phyloP scores from a whole-genome alignment of 83 land plant genomes.

The Isoetes engelmannii region DNA sequence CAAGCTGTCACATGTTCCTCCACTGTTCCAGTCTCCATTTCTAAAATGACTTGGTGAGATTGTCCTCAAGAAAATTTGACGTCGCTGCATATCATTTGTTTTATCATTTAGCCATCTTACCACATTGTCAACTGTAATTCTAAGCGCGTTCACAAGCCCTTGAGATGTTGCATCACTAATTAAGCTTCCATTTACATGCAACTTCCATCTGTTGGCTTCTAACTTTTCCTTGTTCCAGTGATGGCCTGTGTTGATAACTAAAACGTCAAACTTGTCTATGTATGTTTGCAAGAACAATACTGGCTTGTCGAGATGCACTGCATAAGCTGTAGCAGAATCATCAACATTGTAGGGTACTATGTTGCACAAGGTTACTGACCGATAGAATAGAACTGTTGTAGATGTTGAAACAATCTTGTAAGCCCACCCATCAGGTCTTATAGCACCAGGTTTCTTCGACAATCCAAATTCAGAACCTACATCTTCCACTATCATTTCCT shows the following conservation, averaged over 20 bases:
- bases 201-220: conserved; percentile 54
- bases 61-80: conserved; percentile 45
- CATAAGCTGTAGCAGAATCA: conserved; percentile 38
- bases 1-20: conserved; percentile 63
- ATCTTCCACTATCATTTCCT: conserved; percentile 36
- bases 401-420: conserved; percentile 56
- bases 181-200: conserved; percentile 54
- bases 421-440: conserved; percentile 77
- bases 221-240: conserved; percentile 97
- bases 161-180: conserved; percentile 7
- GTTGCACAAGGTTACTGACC: conserved; percentile 79
- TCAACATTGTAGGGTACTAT: conserved; percentile 42
- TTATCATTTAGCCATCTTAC: conserved; percentile 47
- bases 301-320: conserved; percentile 90
- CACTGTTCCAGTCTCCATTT: conserved; percentile 83
- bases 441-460: conserved; percentile 42
- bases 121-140: conserved; percentile 45
- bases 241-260: conserved; percentile 88
- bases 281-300: conserved; percentile 48
- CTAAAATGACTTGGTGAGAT: conserved; percentile 70
- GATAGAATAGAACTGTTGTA: conserved; percentile 73
- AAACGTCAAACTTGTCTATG: conserved; percentile 55
- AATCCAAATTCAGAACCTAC: conserved; percentile 61
- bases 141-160: conserved; percentile 38
- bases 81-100: conserved; percentile 29